phyloP scores from a whole-genome alignment of 768 basidiomycete genomes.

The Infundibulicybe gibba region DNA sequence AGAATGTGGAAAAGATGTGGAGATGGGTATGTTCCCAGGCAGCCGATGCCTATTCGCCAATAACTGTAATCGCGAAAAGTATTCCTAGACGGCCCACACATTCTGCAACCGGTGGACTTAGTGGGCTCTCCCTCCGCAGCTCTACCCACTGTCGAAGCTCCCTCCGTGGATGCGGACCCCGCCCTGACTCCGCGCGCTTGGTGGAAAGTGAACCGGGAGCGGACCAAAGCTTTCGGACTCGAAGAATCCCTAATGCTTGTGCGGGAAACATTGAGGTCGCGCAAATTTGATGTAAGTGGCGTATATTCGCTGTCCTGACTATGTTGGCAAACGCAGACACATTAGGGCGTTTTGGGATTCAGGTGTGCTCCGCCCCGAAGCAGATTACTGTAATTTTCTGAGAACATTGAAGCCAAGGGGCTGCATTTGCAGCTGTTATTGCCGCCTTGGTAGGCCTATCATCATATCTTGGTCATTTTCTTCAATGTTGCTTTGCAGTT shows the following conservation, averaged over 20 bases:
- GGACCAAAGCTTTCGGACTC: slow-evolving; percentile 50
- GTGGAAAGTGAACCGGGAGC: slow-evolving; percentile 59
- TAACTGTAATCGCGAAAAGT: slow-evolving; percentile 35
- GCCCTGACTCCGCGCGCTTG: slow-evolving; percentile 61
- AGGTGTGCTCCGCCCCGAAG: slow-evolving; percentile 38
- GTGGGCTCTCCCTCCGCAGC: slow-evolving; percentile 19
- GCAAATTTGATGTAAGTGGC: slow-evolving; percentile 62
- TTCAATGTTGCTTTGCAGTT: slow-evolving; percentile 21
- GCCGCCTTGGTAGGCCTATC: slow-evolving; percentile 55
- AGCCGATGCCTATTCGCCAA: neutral
- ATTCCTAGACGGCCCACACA: slow-evolving; percentile 68
- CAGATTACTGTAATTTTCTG: slow-evolving; percentile 1
- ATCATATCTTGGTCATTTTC: neutral
- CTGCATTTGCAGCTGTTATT: slow-evolving; percentile 68
- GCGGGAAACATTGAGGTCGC: slow-evolving; percentile 51
- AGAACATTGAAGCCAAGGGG: slow-evolving; percentile 59
- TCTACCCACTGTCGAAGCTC: slow-evolving; percentile 34
- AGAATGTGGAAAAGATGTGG: slow-evolving; percentile 58
- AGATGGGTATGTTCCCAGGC: slow-evolving; percentile 46
- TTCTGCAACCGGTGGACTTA: slow-evolving; percentile 66
- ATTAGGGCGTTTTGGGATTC: slow-evolving; percentile 79
- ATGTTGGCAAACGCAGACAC: slow-evolving; percentile 4
- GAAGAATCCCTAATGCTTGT: slow-evolving; percentile 53
- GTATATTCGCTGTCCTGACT: slow-evolving; percentile 4
- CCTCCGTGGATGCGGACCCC: slow-evolving; percentile 39